Evolutionary conservation across 2,329 filamentous ascomycete species (phyloP), one percentile per base, ranked within the genome.

Genomic region (Chlorencoelia australis): DNA sequence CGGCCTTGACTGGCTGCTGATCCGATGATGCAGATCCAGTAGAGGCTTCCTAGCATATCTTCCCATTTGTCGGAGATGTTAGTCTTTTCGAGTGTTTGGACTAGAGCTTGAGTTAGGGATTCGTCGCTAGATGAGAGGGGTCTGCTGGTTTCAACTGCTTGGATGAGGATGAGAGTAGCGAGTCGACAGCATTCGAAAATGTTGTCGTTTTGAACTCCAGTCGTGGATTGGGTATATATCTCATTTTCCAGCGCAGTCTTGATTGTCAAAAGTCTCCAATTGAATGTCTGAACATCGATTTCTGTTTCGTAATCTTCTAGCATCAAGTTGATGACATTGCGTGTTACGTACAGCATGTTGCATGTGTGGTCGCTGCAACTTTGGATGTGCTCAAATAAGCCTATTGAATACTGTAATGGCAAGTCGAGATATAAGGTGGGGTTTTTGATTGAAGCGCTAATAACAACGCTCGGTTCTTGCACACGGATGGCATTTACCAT

Each of bases 21-120:
- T 8, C 25, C 27, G n/a, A 35, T 19, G 17, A 35, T 35, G 3
- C n/a, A 21, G 14, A 40, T 26, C 26, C 31, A 39, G 14, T 19
- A 35, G 9, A 35, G 33, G 6, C 30, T 24, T 7, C 37, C 32
- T 10, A 35, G 14, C 19, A 35, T 21, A 19, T 39, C 15, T 20
- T 20, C 37, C 31, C 37, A 39, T 8, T 7, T 27, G 8, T 39
- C 17, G 10, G 25, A 19, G 7, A 35, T 2, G 16, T 39, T 25
- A 10, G 31, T 39, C 5, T 17, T 16, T 10, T 17, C 15, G 4
- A 40, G 13, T 8, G 32, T 17, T 3, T 13, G 16, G 16, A 17
- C 13, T 14, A 40, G 18, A 17, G 24, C 11, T 7, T 4, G 18
- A 13, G 11, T 20, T 13, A 35, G 32, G 11, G 13, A 10, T 10